These are phyloP conservation scores for Pleurotus cornucopiae DNA, from an alignment of 768 basidiomycete species.

Conservation along the genomic window DNA sequence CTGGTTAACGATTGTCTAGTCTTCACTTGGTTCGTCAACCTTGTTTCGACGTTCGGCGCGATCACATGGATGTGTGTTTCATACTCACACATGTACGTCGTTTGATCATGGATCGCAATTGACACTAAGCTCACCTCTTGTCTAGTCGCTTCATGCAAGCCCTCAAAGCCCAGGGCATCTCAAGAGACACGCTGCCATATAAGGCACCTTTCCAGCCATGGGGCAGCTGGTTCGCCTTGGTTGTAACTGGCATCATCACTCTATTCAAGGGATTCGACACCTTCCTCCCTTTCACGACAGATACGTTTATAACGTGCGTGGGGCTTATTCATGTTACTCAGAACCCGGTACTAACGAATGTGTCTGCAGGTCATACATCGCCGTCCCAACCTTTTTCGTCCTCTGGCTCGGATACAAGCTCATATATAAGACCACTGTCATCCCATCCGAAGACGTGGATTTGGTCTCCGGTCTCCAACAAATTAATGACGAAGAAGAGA, in stretches of 20 bases:
- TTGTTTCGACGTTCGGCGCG: conserved; percentile 44
- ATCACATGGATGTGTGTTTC: conserved; percentile 50
- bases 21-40: conserved; percentile 45
- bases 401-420: conserved; percentile 40
- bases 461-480: conserved; percentile 52
- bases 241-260: conserved; percentile 46
- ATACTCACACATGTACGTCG: conserved; percentile 54
- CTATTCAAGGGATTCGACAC: conserved; percentile 57
- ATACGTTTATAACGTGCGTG: conserved; percentile 60
- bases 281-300: conserved; percentile 44
- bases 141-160: conserved; percentile 41
- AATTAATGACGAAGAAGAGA: conserved; percentile 62
- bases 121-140: not conserved
- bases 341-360: not conserved
- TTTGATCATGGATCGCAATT: not conserved
- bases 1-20: conserved; percentile 34
- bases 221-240: conserved; percentile 56
- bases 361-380: conserved; percentile 39
- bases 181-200: conserved; percentile 39
- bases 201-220: conserved; percentile 63
- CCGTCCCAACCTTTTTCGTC: conserved; percentile 35
- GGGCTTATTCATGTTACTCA: not conserved
- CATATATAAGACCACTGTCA: conserved; percentile 27
- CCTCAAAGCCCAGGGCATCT: conserved; percentile 34
- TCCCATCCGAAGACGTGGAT: conserved; percentile 50